Base-by-base conservation (phyloP, 441 rosid genomes). In the Erodium trifolium region DNA sequence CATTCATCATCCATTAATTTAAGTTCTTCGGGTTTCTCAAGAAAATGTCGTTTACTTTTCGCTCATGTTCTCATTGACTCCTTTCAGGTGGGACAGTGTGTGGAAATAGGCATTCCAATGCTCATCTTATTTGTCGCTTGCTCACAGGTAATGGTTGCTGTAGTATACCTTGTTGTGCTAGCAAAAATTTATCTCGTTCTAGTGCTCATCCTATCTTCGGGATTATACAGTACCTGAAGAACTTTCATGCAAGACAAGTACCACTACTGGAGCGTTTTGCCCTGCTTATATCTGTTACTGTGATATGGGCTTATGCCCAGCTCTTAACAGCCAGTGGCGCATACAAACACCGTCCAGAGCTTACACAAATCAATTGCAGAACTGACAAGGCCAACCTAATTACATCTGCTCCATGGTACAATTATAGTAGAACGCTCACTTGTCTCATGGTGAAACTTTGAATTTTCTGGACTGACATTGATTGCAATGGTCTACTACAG, bases 261-360 rank as follows among this genome's bases (percentile, higher is more conserved):
- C 99, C 97, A 47, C 68, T 95, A 66, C 71, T 92, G 4, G 99
- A 95, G 82, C 83, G 98, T 69, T 95, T 92, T 71, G 98, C 95
- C 53, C 87, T 95, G 64, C 75, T 95, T 39, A 86, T 95, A 89
- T 84, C 95, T 0, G 55, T 89, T 49, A 84, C 88, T 39, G 77
- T 95, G 2, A 88, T 90, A 75, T 95, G 99, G 99, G 95, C 96
- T 37, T 95, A 92, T 73, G 97, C 99, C 9, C 99, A 92, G 83
- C 82, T 95, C 67, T 82, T 95, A 84, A 95, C 98, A 66, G 98
- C 95, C 14, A 92, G 99, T 75, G 97, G 98, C 0, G 97, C 97
- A 27, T 95, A 95, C 80, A 92, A 87, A 78, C 98, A 95, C 77
- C 82, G 77, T 73, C 91, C 99, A 0, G 87, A 85, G 3, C 72